Base-by-base conservation (phyloP, 2,329 filamentous ascomycete genomes). In the Salinomyces thailandicus region DNA sequence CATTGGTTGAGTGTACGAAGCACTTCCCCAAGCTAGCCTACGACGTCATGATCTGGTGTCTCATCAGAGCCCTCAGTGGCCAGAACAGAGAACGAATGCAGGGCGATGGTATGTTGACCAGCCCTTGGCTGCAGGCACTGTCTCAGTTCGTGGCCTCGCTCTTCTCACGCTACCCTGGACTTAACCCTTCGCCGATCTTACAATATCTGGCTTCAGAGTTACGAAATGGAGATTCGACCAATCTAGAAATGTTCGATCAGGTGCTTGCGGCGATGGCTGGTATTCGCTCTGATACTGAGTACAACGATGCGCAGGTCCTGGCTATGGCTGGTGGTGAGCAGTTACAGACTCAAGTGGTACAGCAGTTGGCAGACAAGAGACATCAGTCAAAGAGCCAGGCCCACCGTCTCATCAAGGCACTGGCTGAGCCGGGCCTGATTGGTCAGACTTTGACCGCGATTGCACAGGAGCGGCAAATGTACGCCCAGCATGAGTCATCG, bases 21-120 rank as follows among this genome's bases (percentile, higher is more conserved):
- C 95, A 95, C 57, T 95, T 96, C 50, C 94, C 89, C 1, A 79
- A 84, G 37, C 66, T 98, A 24, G 89, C 85, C 0, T 94, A 94
- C 56, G 91, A 98, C 59, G 84, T 94, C 19, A 69, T 98, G 30
- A 83, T 85, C 3, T 98, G 89, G 86, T 85, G 85, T 14, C 68
- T 98, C 30, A 76, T 98, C 61, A 93, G 78, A 53, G 71, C 73
- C 7, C 67, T 81, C 42, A 69, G 72, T 18, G 71, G 71, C 30
- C 67, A 70, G 28, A 71, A 71, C 24, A 67, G 75, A 46, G 68
- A 69, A 31, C 67, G 74, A 34, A 68, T 75, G 19, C 75, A 80
- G 53, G 71, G 71, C 17, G 75, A 79, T 47, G 77, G 77, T 35
- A 70, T 81, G 61, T 72, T 93, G 16, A 91, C 87, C 17, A 94